Conservation (phyloP, 352 stramenopile genomes). For the Blastocystis sp. region DNA sequence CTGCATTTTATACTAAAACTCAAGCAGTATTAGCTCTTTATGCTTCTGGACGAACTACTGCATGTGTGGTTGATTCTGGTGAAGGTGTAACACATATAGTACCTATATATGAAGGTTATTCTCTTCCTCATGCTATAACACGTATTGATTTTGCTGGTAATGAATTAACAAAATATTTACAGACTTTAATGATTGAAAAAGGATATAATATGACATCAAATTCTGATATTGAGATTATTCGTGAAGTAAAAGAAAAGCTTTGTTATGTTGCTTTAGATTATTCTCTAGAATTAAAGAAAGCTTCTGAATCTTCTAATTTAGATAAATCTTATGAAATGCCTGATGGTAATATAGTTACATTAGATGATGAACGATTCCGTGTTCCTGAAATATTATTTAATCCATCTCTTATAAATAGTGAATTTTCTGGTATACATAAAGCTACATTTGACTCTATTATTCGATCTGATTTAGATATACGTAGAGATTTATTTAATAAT, state of each 20-base stretch:
- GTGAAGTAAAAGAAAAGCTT: conserved; percentile 86
- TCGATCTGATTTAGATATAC: conserved; percentile 84
- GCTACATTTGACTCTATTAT: conserved; percentile 73
- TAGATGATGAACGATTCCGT: conserved; percentile 55
- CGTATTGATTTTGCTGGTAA: conserved; percentile 62
- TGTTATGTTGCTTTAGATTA: conserved; percentile 72
- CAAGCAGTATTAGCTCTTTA: conserved; percentile 68
- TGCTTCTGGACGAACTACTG: conserved; percentile 64
- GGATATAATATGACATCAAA: conserved; percentile 67
- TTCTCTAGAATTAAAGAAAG: conserved; percentile 66
- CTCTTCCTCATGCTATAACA: conserved; percentile 67
- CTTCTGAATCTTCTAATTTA: conserved; percentile 55
- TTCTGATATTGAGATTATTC: conserved; percentile 62
- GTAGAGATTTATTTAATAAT: conserved; percentile 70
- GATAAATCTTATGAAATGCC: conserved; percentile 82
- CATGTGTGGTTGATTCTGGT: conserved; percentile 64
- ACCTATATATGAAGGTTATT: conserved; percentile 82
- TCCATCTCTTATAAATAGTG: conserved; percentile 57
- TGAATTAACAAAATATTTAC: conserved; percentile 57
- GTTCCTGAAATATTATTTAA: conserved; percentile 61
- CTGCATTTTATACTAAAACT: conserved; percentile 84
- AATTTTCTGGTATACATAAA: conserved; percentile 57
- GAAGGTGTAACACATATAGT: conserved; percentile 70
- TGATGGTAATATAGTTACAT: conserved; percentile 63
- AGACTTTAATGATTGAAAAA: conserved; percentile 46